A percentile compares a stretch with the other conserved stretches of the same genome.
Conservation (phyloP, 352 stramenopile species). For the Pythium sp. region DNA sequence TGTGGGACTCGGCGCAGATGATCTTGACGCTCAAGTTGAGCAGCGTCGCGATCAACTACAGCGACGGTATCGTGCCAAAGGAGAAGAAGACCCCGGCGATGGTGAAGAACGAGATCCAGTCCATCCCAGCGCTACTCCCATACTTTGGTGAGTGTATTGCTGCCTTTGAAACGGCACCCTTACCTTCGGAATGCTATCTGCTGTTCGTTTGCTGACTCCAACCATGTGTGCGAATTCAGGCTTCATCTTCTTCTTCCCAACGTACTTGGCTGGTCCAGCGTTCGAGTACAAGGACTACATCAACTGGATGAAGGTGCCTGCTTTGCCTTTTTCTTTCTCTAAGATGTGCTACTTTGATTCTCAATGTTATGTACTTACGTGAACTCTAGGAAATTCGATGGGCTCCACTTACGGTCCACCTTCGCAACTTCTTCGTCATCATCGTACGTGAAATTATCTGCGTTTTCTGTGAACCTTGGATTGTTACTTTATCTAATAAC, state of each 20-base stretch:
- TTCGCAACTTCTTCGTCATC: constrained; percentile 74
- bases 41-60: constrained; percentile 81
- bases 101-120: constrained; percentile 68
- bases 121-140: constrained; percentile 57
- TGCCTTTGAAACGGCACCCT: not conserved
- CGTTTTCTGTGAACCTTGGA: not conserved
- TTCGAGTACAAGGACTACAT: constrained; percentile 88
- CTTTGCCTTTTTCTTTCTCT: not conserved
- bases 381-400: constrained; percentile 44
- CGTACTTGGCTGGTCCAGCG: constrained; percentile 72
- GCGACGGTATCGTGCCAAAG: constrained; percentile 59
- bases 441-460: constrained; percentile 34
- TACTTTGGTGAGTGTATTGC: constrained; percentile 54
- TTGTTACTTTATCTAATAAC: not conserved
- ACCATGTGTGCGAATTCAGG: constrained; percentile 25
- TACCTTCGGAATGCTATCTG: not conserved
- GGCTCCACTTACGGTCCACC: constrained; percentile 59
- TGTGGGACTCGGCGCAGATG: constrained; percentile 87
- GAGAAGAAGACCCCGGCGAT: constrained; percentile 76
- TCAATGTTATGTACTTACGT: not conserved
- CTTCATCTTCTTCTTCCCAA: constrained; percentile 89
- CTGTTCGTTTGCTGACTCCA: not conserved
- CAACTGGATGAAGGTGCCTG: constrained; percentile 66
- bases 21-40: constrained; percentile 84
- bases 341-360: not conserved